These are phyloP conservation scores for Hexamita inflata DNA, from an alignment of 208 protist species.

Conservation along the genomic window DNA sequence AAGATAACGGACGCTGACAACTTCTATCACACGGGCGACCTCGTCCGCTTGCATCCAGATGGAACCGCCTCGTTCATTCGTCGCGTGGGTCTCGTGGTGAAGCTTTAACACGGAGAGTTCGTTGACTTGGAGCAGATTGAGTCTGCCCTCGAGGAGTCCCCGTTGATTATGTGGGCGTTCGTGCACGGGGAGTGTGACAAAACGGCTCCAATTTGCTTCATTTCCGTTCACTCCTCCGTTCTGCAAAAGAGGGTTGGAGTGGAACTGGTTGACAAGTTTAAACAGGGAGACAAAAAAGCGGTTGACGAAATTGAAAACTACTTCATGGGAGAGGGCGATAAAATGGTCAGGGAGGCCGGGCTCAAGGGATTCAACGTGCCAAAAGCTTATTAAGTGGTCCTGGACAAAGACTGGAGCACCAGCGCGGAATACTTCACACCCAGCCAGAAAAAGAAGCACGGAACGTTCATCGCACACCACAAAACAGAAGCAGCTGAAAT, in stretches of 20 bases:
- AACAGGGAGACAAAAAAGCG: too few relatives aligned
- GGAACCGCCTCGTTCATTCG: not conserved
- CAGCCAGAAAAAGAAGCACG: constrained; percentile 3
- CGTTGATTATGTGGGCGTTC: constrained; percentile 1
- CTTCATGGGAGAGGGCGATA: not conserved
- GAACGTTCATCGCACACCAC: not conserved
- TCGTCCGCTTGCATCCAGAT: not conserved
- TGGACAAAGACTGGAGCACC: constrained; percentile 17
- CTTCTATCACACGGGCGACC: constrained; percentile 23
- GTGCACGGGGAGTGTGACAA: not conserved
- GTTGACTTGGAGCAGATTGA: constrained; percentile 4
- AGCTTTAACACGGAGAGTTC: constrained; percentile 1
- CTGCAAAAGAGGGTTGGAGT: too few relatives aligned
- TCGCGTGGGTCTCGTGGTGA: not conserved
- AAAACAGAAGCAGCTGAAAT: too few relatives aligned
- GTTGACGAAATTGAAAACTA: not conserved
- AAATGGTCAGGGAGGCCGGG: not conserved
- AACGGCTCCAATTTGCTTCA: not conserved
- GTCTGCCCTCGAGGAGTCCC: not conserved
- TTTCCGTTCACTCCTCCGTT: too few relatives aligned
- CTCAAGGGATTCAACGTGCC: constrained; percentile 23
- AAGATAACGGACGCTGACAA: too few relatives aligned
- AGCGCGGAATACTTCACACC: not conserved
- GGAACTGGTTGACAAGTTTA: too few relatives aligned
- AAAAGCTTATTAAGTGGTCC: not conserved